Percentiles rank a stretch among this genome's conserved stretches.
phyloP scores from a whole-genome alignment of 2,329 filamentous ascomycete genomes.

The Exserohilum rostratum region DNA sequence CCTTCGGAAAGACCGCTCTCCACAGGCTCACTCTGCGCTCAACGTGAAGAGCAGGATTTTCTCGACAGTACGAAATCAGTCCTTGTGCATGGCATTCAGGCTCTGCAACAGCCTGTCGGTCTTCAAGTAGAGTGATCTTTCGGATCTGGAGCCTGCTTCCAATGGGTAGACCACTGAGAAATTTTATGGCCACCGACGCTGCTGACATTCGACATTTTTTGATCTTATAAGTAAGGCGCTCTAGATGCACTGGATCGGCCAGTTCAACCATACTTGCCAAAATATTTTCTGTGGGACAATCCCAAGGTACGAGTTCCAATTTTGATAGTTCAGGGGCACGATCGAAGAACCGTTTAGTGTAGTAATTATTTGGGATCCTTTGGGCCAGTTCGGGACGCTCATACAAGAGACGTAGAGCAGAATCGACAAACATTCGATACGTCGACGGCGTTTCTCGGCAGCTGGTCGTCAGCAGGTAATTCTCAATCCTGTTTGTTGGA shows the following conservation, averaged over 20 bases:
- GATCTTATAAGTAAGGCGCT: too few species aligned
- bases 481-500: too few species aligned
- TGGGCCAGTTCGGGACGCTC: background rate
- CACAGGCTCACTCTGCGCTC: constrained; percentile 4
- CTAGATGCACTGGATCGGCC: too few species aligned
- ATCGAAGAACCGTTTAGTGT: too few species aligned
- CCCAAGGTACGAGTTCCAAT: too few species aligned
- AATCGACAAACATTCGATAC: too few species aligned
- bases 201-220: background rate
- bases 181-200: background rate
- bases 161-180: background rate
- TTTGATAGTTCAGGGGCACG: too few species aligned
- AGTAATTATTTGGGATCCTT: too few species aligned
- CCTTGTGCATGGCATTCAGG: constrained; percentile 12
- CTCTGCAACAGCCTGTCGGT: background rate
- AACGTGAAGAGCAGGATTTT: constrained; percentile 8
- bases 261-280: too few species aligned
- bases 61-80: constrained; percentile 8
- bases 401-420: background rate
- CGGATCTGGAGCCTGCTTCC: background rate
- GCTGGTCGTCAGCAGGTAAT: too few species aligned
- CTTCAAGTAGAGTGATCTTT: background rate
- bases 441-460: too few species aligned
- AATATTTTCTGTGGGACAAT: too few species aligned
- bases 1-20: background rate